Percentiles rank a stretch among this genome's conserved stretches.
Conservation (phyloP, 805 yeast species). For the Citeromyces nyonsensis region DNA sequence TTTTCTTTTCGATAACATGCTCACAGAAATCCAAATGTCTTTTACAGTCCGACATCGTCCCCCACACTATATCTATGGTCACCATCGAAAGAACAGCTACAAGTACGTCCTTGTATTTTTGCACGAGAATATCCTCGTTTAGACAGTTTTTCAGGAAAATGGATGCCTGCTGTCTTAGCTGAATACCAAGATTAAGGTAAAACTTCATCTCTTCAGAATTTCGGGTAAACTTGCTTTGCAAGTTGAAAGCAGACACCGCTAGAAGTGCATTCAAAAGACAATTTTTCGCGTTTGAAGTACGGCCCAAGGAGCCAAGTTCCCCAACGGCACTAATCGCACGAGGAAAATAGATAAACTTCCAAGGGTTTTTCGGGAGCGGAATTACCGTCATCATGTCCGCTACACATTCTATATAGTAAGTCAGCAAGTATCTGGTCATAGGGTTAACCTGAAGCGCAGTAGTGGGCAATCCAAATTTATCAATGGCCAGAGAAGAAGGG, state of each 20-base stretch:
- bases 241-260: conserved; percentile 70
- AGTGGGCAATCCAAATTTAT: conserved; percentile 31
- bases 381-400: conserved; percentile 62
- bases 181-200: conserved; percentile 58
- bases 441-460: conserved; percentile 54
- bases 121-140: conserved; percentile 31
- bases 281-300: conserved; percentile 60
- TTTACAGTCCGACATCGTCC: conserved; percentile 76
- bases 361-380: conserved; percentile 62
- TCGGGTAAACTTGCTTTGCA: conserved; percentile 56
- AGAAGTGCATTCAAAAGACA: conserved; percentile 65
- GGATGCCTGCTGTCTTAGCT: conserved; percentile 62
- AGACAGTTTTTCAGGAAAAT: conserved; percentile 46
- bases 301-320: conserved; percentile 60
- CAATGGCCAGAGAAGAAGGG: conserved; percentile 24
- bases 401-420: conserved; percentile 59
- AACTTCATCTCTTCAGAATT: conserved; percentile 55
- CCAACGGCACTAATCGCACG: conserved; percentile 74
- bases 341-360: conserved; percentile 81
- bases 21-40: conserved; percentile 68
- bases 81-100: conserved; percentile 80
- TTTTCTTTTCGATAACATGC: conserved; percentile 52
- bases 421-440: conserved; percentile 53
- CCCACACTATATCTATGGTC: conserved; percentile 81
- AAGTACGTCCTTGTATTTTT: conserved; percentile 71